Conservation (phyloP, 129 eudicot species). For the Scalesia atractyloides region DNA sequence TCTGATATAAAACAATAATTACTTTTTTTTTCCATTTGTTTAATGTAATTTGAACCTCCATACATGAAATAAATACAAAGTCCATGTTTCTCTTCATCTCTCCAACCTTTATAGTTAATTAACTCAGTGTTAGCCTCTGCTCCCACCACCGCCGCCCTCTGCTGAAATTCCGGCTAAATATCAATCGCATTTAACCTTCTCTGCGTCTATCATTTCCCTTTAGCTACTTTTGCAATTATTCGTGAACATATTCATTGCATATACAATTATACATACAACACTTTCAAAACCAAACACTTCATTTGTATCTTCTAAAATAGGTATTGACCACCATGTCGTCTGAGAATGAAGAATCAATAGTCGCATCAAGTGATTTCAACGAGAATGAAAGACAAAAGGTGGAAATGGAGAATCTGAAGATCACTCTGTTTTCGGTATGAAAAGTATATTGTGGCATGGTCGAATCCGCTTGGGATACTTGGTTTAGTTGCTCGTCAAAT, state of each 20-base stretch:
- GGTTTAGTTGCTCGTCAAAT: constrained; percentile 98
- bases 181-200: too few species aligned
- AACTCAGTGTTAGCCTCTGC: constrained; percentile 28
- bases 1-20: background rate
- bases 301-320: background rate
- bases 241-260: background rate
- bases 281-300: constrained; percentile 1
- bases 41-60: background rate
- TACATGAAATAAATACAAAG: background rate
- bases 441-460: constrained; percentile 86
- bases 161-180: background rate
- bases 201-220: too few species aligned
- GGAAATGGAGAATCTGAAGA: constrained; percentile 42
- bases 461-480: constrained; percentile 96
- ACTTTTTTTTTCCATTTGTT: background rate
- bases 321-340: too few species aligned
- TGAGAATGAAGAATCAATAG: constrained; percentile 88
- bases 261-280: constrained; percentile 7
- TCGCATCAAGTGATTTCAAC: constrained; percentile 43
- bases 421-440: constrained; percentile 47
- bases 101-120: constrained; percentile 23
- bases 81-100: constrained; percentile 16
- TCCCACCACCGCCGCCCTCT: constrained; percentile 22
- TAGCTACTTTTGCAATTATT: constrained; percentile 31
- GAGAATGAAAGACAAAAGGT: constrained; percentile 40